Conservation (phyloP, 805 yeast species). For the Saccharomycodes ludwigii region DNA sequence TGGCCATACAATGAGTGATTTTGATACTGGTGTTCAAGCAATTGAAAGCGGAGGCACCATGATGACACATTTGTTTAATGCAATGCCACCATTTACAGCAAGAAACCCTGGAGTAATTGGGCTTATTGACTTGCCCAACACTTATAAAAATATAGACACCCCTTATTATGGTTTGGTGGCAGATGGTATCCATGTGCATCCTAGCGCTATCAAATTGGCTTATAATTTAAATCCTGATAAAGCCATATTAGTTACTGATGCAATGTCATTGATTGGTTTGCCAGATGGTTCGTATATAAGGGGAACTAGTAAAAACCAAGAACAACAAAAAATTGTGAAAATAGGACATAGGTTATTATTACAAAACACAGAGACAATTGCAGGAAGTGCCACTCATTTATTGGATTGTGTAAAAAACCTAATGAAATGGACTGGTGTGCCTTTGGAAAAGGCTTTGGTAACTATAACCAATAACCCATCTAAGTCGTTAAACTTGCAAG, state of each 20-base stretch:
- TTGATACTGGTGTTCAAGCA: too few relatives aligned
- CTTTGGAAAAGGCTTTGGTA: slow-evolving; percentile 39
- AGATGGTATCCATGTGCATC: slow-evolving; percentile 50
- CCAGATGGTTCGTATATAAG: slow-evolving; percentile 43
- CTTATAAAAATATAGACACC: slow-evolving; percentile 9
- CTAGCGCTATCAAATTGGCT: slow-evolving; percentile 37
- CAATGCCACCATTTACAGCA: slow-evolving; percentile 50
- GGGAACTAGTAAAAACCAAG: too few relatives aligned
- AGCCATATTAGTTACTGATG: slow-evolving; percentile 45
- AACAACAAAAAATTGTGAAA: slow-evolving; percentile 35
- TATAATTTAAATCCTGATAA: slow-evolving; percentile 38
- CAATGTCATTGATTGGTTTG: slow-evolving; percentile 44
- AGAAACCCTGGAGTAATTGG: slow-evolving; percentile 48
- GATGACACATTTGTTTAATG: slow-evolving; percentile 50
- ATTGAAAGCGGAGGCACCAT: too few relatives aligned
- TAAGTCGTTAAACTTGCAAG: slow-evolving; percentile 28
- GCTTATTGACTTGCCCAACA: slow-evolving; percentile 25
- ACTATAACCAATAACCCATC: slow-evolving; percentile 46
- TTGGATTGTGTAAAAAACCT: slow-evolving; percentile 39
- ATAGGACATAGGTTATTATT: slow-evolving; percentile 32
- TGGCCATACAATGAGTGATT: too few relatives aligned
- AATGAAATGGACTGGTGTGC: slow-evolving; percentile 34
- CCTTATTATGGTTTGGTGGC: slow-evolving; percentile 45
- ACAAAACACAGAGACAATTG: slow-evolving; percentile 44
- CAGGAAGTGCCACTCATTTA: slow-evolving; percentile 49